These are phyloP conservation scores for Juglanconis sp. DNA, from an alignment of 2,329 filamentous ascomycete species.

Conservation along the genomic window DNA sequence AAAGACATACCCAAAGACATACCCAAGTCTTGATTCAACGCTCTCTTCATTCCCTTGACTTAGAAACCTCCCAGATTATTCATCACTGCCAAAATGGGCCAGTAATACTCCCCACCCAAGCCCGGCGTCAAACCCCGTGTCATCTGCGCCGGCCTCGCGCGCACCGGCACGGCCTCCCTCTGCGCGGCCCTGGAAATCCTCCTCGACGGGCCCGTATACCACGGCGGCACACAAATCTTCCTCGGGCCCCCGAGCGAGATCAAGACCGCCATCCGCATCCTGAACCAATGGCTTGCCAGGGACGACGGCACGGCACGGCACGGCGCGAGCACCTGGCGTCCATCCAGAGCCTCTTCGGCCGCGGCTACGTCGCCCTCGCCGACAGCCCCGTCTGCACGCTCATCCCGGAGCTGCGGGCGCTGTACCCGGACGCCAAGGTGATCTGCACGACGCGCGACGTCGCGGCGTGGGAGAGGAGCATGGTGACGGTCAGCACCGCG, in stretches of 20 bases:
- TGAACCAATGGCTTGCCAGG: background rate
- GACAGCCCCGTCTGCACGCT: constrained; percentile 42
- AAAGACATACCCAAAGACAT: no score
- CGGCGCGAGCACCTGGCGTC: background rate
- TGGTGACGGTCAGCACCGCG: constrained; percentile 30
- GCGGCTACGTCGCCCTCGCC: constrained; percentile 33
- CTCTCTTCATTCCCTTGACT: no score
- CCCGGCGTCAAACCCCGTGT: no score
- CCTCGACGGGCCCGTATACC: constrained; percentile 23
- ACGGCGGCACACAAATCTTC: constrained; percentile 23
- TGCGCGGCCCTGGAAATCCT: constrained; percentile 24
- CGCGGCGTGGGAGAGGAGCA: constrained; percentile 36
- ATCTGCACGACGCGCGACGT: constrained; percentile 41
- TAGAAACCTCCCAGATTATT: no score
- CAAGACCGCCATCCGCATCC: background rate
- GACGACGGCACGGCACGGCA: background rate
- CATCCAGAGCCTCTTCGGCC: background rate
- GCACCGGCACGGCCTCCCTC: constrained; percentile 26
- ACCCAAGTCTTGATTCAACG: no score
- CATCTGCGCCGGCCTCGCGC: constrained; percentile 26
- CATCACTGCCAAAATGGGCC: no score
- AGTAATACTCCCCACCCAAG: no score
- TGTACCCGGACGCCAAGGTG: constrained; percentile 48
- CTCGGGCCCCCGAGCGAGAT: constrained; percentile 19
- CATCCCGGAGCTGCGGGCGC: constrained; percentile 42